phyloP scores from a whole-genome alignment of 164 flowering plant genomes.

The Annona squamosa region DNA sequence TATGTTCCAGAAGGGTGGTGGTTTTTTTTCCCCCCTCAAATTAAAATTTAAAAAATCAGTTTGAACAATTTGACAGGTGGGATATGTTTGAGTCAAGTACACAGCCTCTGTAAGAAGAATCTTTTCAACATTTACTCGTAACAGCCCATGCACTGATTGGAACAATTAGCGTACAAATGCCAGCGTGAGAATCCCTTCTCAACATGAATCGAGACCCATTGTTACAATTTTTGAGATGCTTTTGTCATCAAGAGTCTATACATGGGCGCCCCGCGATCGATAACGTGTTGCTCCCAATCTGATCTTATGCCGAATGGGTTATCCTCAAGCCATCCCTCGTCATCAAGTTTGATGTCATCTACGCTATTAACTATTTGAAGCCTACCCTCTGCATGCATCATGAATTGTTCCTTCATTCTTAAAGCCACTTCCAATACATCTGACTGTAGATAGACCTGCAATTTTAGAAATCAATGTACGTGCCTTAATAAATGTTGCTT shows the following conservation, averaged over 20 bases:
- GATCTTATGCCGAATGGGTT: constrained; percentile 77
- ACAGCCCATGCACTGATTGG: no score
- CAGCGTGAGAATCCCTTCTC: background rate
- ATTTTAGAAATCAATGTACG: background rate
- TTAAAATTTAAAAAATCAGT: no score
- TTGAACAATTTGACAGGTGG: no score
- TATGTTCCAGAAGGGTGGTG: no score
- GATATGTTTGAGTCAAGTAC: no score
- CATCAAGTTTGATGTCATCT: constrained; percentile 8
- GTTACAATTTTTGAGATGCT: constrained; percentile 1
- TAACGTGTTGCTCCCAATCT: constrained; percentile 86
- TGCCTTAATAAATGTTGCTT: background rate
- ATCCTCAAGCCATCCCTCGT: constrained; percentile 53
- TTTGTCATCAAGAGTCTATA: constrained; percentile 64
- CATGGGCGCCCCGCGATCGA: constrained; percentile 74
- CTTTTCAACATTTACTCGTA: no score
- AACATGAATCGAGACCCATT: background rate
- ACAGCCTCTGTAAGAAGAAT: no score
- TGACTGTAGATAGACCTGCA: constrained; percentile 78
- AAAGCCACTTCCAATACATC: constrained; percentile 67
- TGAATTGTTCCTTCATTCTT: constrained; percentile 65
- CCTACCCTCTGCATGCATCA: constrained; percentile 54
- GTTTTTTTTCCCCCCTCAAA: no score
- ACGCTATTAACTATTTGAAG: constrained; percentile 23
- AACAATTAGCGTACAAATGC: background rate